A percentile compares a stretch with the other conserved stretches of the same genome.
phyloP scores from a whole-genome alignment of 208 protist genomes.

The Leishmania amazonensis region DNA sequence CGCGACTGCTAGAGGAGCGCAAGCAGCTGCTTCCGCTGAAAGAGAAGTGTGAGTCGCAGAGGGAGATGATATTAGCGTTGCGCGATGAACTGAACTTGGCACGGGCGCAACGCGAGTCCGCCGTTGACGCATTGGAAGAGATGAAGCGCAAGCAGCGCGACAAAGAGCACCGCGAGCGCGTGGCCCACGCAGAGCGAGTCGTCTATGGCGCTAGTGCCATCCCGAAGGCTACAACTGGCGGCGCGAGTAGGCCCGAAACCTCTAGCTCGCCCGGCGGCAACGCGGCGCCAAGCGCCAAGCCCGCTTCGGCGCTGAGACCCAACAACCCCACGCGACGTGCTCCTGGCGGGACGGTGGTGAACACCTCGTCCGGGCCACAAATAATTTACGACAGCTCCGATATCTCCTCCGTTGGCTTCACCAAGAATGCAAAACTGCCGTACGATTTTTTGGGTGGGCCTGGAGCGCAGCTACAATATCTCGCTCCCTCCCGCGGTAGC shows the following conservation, averaged over 20 bases:
- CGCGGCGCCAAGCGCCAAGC: not conserved
- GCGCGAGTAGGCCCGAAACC: not conserved
- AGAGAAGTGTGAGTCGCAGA: conserved; percentile 62
- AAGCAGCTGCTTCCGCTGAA: conserved; percentile 39
- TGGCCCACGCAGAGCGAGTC: conserved; percentile 22
- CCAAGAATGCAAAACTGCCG: conserved; percentile 33
- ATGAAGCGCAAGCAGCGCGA: conserved; percentile 43
- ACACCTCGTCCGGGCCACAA: conserved; percentile 48
- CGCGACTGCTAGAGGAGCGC: conserved; percentile 53
- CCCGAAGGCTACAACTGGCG: not conserved
- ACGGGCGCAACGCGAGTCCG: conserved; percentile 44
- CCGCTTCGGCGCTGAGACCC: not conserved
- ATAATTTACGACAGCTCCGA: conserved; percentile 74
- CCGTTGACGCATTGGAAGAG: conserved; percentile 42
- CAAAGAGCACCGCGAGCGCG: conserved; percentile 43
- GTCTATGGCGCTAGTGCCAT: conserved; percentile 15
- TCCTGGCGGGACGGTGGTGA: conserved; percentile 49
- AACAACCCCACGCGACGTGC: conserved; percentile 5
- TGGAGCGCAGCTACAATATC: conserved; percentile 31
- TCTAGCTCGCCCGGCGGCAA: not conserved
- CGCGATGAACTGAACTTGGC: conserved; percentile 41
- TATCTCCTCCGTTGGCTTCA: conserved; percentile 78
- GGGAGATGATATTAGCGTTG: conserved; percentile 54
- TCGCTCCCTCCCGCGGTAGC: conserved; percentile 2
- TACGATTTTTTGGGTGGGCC: conserved; percentile 61